Conservation (phyloP, 2,329 filamentous ascomycete species). For the Pseudogymnoascus sp. region DNA sequence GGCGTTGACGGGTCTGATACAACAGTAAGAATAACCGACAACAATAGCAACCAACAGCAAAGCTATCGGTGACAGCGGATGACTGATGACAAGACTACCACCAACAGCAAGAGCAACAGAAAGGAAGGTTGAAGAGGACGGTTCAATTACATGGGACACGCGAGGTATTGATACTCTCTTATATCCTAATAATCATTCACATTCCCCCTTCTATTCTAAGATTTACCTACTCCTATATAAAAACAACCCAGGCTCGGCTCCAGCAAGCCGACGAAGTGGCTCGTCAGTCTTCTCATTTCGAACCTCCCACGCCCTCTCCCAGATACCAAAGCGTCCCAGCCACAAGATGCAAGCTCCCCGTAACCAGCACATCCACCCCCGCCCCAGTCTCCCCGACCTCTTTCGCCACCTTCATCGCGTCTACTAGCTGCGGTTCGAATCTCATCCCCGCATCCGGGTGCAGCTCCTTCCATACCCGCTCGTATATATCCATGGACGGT, state of each 20-base stretch:
- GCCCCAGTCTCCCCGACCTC: slow-evolving; percentile 19
- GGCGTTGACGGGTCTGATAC: too few species aligned
- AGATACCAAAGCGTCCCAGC: slow-evolving; percentile 34
- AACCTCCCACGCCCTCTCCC: neutral
- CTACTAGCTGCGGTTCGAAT: slow-evolving; percentile 44
- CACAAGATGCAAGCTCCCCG: slow-evolving; percentile 53
- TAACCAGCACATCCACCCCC: slow-evolving; percentile 36
- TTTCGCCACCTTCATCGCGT: slow-evolving; percentile 39
- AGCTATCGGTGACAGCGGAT: too few species aligned
- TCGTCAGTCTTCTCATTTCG: neutral
- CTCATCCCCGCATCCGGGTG: slow-evolving; percentile 16
- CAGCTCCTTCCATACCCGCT: slow-evolving; percentile 15
- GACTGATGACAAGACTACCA: too few species aligned
- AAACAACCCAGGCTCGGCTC: neutral
- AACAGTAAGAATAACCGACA: too few species aligned
- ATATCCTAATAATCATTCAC: neutral
- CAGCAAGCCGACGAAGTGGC: too few species aligned
- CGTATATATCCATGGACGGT: slow-evolving; percentile 13
- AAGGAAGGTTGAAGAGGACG: too few species aligned
- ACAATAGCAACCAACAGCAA: too few species aligned
- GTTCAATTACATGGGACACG: too few species aligned
- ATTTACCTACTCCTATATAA: neutral
- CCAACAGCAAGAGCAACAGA: too few species aligned
- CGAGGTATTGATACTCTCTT: too few species aligned
- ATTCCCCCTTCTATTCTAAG: neutral